Evolutionary conservation across 352 stramenopile species (phyloP).

Genomic region (Pythium folliculosum): DNA sequence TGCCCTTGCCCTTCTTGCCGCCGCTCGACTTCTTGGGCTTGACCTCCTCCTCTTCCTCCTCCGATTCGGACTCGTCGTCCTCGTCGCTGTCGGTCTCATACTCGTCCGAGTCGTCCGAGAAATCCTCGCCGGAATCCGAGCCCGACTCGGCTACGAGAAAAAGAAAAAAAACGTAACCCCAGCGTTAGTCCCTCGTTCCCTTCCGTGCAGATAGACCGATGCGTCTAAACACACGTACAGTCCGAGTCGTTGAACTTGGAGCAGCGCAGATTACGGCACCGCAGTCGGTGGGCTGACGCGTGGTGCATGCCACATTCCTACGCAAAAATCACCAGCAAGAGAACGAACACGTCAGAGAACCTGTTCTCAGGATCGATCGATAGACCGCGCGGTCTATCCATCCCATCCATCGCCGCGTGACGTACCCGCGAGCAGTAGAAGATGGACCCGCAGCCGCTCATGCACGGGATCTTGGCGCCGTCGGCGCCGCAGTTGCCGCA

Average conservation of each 20-base stretch:
- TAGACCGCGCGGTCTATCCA: too few relatives aligned
- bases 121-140: slow-evolving; percentile 58
- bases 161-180: background rate
- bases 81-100: slow-evolving; percentile 21
- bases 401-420: background rate
- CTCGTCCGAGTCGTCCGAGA: slow-evolving; percentile 62
- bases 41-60: slow-evolving; percentile 63
- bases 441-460: slow-evolving; percentile 85
- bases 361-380: background rate
- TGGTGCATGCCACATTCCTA: slow-evolving; percentile 90
- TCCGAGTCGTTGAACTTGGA: slow-evolving; percentile 91
- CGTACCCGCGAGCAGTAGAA: slow-evolving; percentile 86
- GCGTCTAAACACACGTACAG: slow-evolving; percentile 45
- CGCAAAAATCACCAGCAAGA: background rate
- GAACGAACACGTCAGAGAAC: background rate
- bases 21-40: slow-evolving; percentile 44
- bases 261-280: slow-evolving; percentile 82
- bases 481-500: slow-evolving; percentile 82
- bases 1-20: slow-evolving; percentile 29
- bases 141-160: slow-evolving; percentile 65
- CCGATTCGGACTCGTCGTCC: slow-evolving; percentile 33
- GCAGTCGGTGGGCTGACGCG: slow-evolving; percentile 83
- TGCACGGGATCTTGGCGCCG: slow-evolving; percentile 84
- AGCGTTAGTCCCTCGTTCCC: too few relatives aligned
- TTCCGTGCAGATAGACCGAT: too few relatives aligned